Base-by-base conservation (phyloP, 192 early-diverging fungal genomes). In the Chytriomyces sp. region DNA sequence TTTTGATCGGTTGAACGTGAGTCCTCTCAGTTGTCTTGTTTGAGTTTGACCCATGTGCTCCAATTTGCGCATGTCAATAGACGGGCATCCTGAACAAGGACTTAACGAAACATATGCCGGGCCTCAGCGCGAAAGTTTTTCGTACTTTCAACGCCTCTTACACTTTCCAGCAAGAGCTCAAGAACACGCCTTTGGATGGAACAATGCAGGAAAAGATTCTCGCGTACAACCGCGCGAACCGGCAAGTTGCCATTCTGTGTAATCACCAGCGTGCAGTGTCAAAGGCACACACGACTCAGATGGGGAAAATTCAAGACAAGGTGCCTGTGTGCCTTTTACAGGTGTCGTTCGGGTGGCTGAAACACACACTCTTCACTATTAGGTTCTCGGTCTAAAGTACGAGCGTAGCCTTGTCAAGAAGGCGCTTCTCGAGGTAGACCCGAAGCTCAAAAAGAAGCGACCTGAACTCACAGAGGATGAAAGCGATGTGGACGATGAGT, bases 61-160 rank as follows among this genome's bases (percentile, higher is more conserved):
- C 22, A n/a, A 22, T 49, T 49, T 22, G 17, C 44, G 44, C 22
- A 14, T 4, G 14, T 39, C 12, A 49, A 26, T 74, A 93, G 88
- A 93, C 96, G 3, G 64, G 86, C 0, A 69, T 80, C 40, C 81
- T 99, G 59, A 99, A 99, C 79, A 97, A 93, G 80, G 91, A 96
- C 74, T 75, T 99, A 62, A 87, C 88, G 32, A 88, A 70, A 37
- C 88, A 91, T 71, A 98, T 97, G 95, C 81, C 86, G 14, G 95
- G 96, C 4, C 78, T 99, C 56, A 95, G 94, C 4, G 97, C 96
- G 54, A 99, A 99, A 78, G 97, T 99, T 17, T 99, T 99, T 83
- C 96, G 97, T 93, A 99, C 97, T 28, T 97, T 88, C 80, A 99
- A 99, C 73, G 97, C 97, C 5, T 97, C 95, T 17, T 82, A 84